These are phyloP conservation scores for Dendrobium officinale DNA, from an alignment of 106 monocot species.

Conservation along the genomic window DNA sequence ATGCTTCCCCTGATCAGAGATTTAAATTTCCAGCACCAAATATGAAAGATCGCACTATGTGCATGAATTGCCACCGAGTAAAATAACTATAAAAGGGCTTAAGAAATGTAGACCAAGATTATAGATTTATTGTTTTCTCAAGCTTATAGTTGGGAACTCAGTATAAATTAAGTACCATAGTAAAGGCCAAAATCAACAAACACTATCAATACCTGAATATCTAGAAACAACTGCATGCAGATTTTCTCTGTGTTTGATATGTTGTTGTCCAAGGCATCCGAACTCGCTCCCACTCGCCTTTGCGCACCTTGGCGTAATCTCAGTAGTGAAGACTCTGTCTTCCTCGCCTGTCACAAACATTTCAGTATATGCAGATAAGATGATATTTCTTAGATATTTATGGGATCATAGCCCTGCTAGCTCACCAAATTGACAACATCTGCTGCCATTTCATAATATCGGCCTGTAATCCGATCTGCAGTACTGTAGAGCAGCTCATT, in stretches of 20 bases:
- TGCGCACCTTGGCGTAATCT: slow-evolving; percentile 94
- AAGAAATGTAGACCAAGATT: neutral
- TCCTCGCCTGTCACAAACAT: slow-evolving; percentile 52
- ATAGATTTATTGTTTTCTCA: too few species aligned
- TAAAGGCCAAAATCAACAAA: neutral
- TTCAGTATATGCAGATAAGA: neutral
- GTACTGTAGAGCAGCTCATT: slow-evolving; percentile 35
- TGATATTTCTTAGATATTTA: neutral
- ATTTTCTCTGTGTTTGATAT: slow-evolving; percentile 90
- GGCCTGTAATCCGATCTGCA: slow-evolving; percentile 57
- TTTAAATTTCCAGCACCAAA: neutral
- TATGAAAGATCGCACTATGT: neutral
- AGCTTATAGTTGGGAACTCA: too few species aligned
- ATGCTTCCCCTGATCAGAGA: neutral
- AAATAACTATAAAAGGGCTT: neutral
- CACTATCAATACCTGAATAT: slow-evolving; percentile 64
- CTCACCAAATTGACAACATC: slow-evolving; percentile 85
- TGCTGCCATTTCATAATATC: slow-evolving; percentile 71
- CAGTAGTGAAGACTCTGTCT: slow-evolving; percentile 76
- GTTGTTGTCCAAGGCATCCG: slow-evolving; percentile 68
- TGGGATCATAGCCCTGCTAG: slow-evolving; percentile 4
- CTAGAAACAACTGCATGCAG: slow-evolving; percentile 98
- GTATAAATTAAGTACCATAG: neutral
- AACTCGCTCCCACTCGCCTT: slow-evolving; percentile 60
- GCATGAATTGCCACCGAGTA: too few species aligned